Base-by-base conservation (phyloP, 2,329 filamentous ascomycete genomes). In the Metarhizium humberi region DNA sequence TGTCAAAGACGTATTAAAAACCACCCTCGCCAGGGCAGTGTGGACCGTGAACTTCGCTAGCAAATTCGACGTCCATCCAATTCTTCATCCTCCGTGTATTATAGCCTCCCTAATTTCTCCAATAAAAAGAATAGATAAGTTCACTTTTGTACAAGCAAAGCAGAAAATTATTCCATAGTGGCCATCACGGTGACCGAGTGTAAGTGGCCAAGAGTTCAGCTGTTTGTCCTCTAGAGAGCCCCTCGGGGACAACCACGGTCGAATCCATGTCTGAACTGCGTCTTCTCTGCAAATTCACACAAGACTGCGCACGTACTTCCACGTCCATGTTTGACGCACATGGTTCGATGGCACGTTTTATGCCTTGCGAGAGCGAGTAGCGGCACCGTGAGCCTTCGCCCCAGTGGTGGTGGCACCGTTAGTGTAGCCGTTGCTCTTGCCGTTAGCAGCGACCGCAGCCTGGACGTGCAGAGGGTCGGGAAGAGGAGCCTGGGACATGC, bases 381-480 rank as follows among this genome's bases (percentile, higher is more conserved):
- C 78, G 58, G 78, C 73, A 60, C 82, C 84, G 66, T 80, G 86
- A 61, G 79, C 70, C 73, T 78, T 80, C 62, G 73, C 71, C 50
- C 78, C 78, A 51, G 79, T 80, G 59, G 77, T 67, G 58, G 74
- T 78, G 73, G 78, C 74, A 54, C 78, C 73, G 68, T 78, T 74
- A 72, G 76, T 69, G 57, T 78, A 76, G 57, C 81, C 78, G 54
- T 66, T 76, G 73, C 74, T 30, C 45, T 48, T 48, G 45, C 25
- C 25, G 85, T 66, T 76, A 73, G 74, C 69, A 69, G 76, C 71
- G 71, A 76, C 67, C 45, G 77, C 75, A 54, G 80, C 79, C 58
- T 85, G 74, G 67, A 88, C 80, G 67, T 86, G 81, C 70, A 89
- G 88, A 76, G 92, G 90, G 71, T 95, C 91, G 64, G 92, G 88